Evolutionary conservation across 768 basidiomycete species (phyloP).

Genomic region (Russula griseocarnosa): DNA sequence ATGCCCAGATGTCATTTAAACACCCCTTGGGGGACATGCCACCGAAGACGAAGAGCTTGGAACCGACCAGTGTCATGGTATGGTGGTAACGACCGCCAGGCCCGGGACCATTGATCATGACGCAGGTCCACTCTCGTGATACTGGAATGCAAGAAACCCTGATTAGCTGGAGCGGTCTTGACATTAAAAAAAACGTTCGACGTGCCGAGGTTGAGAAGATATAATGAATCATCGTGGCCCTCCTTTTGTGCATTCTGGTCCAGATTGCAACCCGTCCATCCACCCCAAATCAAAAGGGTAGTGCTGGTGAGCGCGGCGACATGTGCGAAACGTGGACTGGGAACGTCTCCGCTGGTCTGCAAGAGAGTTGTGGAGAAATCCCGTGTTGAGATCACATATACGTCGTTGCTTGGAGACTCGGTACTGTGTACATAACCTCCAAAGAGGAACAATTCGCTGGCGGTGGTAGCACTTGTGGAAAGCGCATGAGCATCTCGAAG

Average conservation of each 20-base stretch:
- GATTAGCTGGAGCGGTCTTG: not conserved
- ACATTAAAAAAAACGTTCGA: slow-evolving; percentile 26
- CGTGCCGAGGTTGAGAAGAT: slow-evolving; percentile 90
- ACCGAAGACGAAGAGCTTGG: slow-evolving; percentile 91
- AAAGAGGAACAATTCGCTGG: slow-evolving; percentile 91
- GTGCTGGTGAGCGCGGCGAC: slow-evolving; percentile 87
- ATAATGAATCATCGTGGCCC: slow-evolving; percentile 86
- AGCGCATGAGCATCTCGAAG: no score
- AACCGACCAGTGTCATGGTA: slow-evolving; percentile 86
- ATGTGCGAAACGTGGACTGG: slow-evolving; percentile 87
- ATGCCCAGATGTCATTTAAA: no score
- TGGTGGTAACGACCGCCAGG: slow-evolving; percentile 94
- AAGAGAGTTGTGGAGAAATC: slow-evolving; percentile 76
- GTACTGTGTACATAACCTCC: slow-evolving; percentile 90
- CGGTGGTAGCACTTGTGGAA: slow-evolving; percentile 55
- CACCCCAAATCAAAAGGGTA: slow-evolving; percentile 90
- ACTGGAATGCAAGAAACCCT: slow-evolving; percentile 43
- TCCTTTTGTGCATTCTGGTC: slow-evolving; percentile 56
- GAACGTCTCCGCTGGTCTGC: slow-evolving; percentile 84
- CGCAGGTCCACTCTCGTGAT: slow-evolving; percentile 91
- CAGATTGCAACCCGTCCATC: slow-evolving; percentile 90
- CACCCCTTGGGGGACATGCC: slow-evolving; percentile 94
- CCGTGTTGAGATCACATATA: slow-evolving; percentile 79
- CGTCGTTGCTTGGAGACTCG: slow-evolving; percentile 71
- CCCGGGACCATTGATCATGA: slow-evolving; percentile 67